These are phyloP conservation scores for Abrus precatorius DNA, from an alignment of 306 rosid species.

Conservation along the genomic window DNA sequence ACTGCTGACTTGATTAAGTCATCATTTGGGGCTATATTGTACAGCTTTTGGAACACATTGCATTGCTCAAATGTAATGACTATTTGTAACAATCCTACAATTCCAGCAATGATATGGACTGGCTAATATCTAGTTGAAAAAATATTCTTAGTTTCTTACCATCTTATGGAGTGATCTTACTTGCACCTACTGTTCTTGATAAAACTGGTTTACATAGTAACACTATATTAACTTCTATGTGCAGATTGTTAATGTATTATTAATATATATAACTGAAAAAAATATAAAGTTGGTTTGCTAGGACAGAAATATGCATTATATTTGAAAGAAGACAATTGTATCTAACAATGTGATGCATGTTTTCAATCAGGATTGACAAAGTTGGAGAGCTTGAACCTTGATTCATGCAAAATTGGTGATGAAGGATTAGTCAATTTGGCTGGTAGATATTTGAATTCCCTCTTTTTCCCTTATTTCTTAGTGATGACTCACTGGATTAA, in stretches of 20 bases:
- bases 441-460: conserved; percentile 60
- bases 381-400: conserved; percentile 92
- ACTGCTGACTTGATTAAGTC: background rate
- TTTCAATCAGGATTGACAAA: conserved; percentile 70
- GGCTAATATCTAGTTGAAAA: conserved; percentile 4
- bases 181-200: conserved; percentile 10
- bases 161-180: background rate
- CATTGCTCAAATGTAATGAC: background rate
- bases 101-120: background rate
- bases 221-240: background rate
- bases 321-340: conserved; percentile 17
- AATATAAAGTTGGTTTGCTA: conserved; percentile 1
- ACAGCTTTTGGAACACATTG: conserved; percentile 4
- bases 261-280: conserved; percentile 11
- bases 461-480: background rate
- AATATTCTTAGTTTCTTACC: background rate
- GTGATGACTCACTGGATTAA: conserved; percentile 24
- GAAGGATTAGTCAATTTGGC: conserved; percentile 80
- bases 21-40: background rate
- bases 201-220: background rate
- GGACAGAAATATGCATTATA: conserved; percentile 25
- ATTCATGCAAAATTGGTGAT: conserved; percentile 86
- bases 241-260: conserved; percentile 13
- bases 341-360: conserved; percentile 36
- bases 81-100: background rate